Evolutionary conservation across 192 early-diverging fungal genomes (phyloP).

Genomic region (Chytriomyces hyalinus): DNA sequence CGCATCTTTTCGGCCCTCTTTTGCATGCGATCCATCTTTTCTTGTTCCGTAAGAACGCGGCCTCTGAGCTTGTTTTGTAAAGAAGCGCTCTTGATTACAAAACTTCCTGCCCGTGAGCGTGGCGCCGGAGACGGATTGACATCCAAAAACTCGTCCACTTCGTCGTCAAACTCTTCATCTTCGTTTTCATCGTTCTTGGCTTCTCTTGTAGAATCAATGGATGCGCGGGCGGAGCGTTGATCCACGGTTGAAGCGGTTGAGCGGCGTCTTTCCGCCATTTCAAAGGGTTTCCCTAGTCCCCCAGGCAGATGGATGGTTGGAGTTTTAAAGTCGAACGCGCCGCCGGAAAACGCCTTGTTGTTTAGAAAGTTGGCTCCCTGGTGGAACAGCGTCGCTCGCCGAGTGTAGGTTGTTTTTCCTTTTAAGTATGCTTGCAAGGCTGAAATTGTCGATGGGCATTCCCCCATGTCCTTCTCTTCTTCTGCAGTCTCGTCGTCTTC

Average conservation of each 20-base stretch:
- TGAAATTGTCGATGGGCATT: slow-evolving; percentile 16
- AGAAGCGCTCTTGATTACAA: too few species aligned
- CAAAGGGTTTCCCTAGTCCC: slow-evolving; percentile 4
- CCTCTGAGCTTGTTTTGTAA: slow-evolving; percentile 7
- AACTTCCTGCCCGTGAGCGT: background rate
- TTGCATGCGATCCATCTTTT: slow-evolving; percentile 34
- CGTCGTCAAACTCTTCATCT: background rate
- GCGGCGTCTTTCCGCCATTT: background rate
- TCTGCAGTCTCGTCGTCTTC: background rate
- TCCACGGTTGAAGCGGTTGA: background rate
- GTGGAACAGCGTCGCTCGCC: slow-evolving; percentile 10
- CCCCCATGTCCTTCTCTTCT: background rate
- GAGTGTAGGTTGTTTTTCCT: slow-evolving; percentile 23
- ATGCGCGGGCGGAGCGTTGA: background rate
- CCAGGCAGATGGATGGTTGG: slow-evolving; percentile 23
- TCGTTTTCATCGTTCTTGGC: background rate
- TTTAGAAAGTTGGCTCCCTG: background rate
- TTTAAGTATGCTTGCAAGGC: slow-evolving; percentile 22
- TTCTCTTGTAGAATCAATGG: background rate
- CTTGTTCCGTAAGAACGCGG: slow-evolving; percentile 39
- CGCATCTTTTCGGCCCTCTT: slow-evolving; percentile 21
- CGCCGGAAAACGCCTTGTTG: background rate
- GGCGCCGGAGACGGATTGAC: background rate
- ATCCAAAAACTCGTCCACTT: background rate
- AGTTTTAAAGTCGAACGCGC: slow-evolving; percentile 22